Base-by-base conservation (phyloP, 768 basidiomycete species). In the Trichaptum fuscoviolaceum region DNA sequence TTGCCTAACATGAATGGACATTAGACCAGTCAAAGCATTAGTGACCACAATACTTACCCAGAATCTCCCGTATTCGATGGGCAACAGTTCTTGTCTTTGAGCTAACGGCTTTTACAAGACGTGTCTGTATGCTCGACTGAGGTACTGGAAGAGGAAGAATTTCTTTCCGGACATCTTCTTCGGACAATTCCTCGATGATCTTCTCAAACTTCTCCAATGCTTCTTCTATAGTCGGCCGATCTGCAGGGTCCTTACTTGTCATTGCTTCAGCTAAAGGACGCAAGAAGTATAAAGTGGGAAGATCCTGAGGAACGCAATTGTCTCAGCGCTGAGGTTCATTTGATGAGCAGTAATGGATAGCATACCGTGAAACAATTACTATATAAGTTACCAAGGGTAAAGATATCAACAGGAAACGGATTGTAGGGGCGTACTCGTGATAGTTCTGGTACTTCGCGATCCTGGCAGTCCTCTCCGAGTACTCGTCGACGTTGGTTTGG, bases 331-430 rank as follows among this genome's bases (percentile, higher is more conserved):
- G 30, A 8, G 8, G 30, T 30, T 8, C 2, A 30, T 8, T 30
- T 8, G 8, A 30, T 8, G 30, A 2, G 30, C 30, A 30, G 8
- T 3, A 8, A 30, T 8, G 4, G 8, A 30, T 30, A 8, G 8
- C 30, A 30, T 30, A 8, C 30, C 30, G 30, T 30, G 30, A 30
- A 30, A 30, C 8, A 58, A 4, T 58, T 58, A 58, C 25, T 58
- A 9, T 58, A 58, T 9, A 58, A 58, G 57, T 73, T 68, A 17
- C 73, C 73, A 7, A 72, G 27, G 34, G 71, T 62, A 62, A 69
- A 72, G 1, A 74, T 64, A 60, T 75, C 73, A 0, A 71, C 65
- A 52, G 68, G 69, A 63, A 73, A 74, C 0, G 74, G 71, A 57
- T 74, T 71, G 42, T 75, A 73, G 0, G 71, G 70, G 0, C 62